Percentiles rank a stretch among this genome's conserved stretches.
phyloP scores from a whole-genome alignment of 441 rosid species.

The Raphanus hybrid region DNA sequence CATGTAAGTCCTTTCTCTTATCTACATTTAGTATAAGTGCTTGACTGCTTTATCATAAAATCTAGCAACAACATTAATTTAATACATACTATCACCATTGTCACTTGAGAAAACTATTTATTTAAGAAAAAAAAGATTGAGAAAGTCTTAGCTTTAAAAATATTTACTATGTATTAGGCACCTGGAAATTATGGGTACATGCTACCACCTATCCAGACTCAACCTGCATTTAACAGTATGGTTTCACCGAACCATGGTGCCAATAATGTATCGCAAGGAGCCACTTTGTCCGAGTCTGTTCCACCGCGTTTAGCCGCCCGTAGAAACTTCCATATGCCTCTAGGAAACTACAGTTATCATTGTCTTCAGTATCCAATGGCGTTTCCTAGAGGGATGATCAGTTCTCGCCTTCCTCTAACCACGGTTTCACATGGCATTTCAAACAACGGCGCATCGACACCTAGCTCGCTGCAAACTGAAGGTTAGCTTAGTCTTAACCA shows the following conservation, averaged over 20 bases:
- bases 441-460: slow-evolving; percentile 53
- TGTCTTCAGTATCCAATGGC: slow-evolving; percentile 75
- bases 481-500: slow-evolving; percentile 51
- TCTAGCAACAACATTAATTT: not conserved
- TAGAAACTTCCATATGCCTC: slow-evolving; percentile 70
- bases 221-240: slow-evolving; percentile 64
- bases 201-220: slow-evolving; percentile 84
- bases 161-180: slow-evolving; percentile 14
- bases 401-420: slow-evolving; percentile 59
- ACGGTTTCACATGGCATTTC: slow-evolving; percentile 41
- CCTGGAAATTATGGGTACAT: slow-evolving; percentile 90
- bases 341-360: slow-evolving; percentile 72
- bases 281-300: slow-evolving; percentile 29
- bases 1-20: slow-evolving; percentile 52
- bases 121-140: too few species aligned
- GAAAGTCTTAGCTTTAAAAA: not conserved
- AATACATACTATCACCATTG: not conserved
- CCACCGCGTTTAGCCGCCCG: slow-evolving; percentile 65
- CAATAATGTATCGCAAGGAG: slow-evolving; percentile 51
- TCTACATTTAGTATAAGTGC: not conserved
- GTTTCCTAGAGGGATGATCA: slow-evolving; percentile 75
- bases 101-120: too few species aligned
- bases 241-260: slow-evolving; percentile 8
- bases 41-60: not conserved
- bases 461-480: slow-evolving; percentile 81